Evolutionary conservation across 208 protist species (phyloP).

Genomic region (Leishmania arabica): DNA sequence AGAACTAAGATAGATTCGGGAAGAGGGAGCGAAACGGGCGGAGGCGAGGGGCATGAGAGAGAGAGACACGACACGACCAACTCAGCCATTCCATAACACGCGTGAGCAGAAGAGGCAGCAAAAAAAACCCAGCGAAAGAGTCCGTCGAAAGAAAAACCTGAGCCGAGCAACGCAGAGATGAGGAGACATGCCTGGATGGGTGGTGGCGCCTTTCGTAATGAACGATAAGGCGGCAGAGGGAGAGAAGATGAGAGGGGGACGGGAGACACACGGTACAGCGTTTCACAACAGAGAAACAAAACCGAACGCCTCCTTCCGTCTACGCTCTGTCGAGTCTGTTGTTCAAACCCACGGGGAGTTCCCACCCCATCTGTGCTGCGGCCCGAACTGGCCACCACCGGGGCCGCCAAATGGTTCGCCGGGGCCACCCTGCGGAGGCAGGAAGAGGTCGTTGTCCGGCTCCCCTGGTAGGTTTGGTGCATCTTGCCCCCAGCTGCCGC

Average conservation of each 20-base stretch:
- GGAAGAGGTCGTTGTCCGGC: conserved; percentile 72
- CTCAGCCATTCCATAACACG: not conserved
- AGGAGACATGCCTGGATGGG: not conserved
- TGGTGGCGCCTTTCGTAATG: not conserved
- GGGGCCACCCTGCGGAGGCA: conserved; percentile 42
- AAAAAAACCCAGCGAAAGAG: not conserved
- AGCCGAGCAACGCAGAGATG: not conserved
- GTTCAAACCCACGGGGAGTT: conserved; percentile 17
- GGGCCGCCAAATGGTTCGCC: conserved; percentile 49
- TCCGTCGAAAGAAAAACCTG: not conserved
- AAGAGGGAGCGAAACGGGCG: not conserved
- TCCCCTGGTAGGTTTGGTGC: conserved; percentile 68
- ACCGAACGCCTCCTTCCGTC: not conserved
- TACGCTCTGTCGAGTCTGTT: not conserved
- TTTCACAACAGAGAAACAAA: not conserved
- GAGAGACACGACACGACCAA: not conserved
- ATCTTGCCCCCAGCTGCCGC: conserved; percentile 9
- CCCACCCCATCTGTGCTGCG: conserved; percentile 18
- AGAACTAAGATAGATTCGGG: not conserved
- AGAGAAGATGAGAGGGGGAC: not conserved
- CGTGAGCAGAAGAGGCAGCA: not conserved
- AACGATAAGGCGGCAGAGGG: not conserved
- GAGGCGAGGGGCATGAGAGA: not conserved
- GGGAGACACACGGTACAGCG: not conserved
- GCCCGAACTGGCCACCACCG: conserved; percentile 63